These are phyloP conservation scores for Urochloa ruziziensis DNA, from an alignment of 176 grass and related monocot genomes.

Conservation along the genomic window DNA sequence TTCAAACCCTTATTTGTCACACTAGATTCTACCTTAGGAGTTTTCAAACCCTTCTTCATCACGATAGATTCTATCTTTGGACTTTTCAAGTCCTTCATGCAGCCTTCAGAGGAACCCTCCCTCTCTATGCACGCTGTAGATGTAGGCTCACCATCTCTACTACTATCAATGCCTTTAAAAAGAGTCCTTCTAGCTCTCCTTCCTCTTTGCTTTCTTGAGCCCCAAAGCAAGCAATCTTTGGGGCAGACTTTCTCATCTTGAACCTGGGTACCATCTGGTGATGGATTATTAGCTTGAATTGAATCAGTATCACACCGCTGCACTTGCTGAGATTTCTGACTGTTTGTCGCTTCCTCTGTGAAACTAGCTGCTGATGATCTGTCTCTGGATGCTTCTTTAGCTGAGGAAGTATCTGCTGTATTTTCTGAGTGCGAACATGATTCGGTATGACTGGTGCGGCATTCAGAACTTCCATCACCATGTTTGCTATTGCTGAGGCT, in stretches of 20 bases:
- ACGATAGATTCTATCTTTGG: not conserved
- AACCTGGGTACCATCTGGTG: constrained; percentile 26
- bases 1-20: constrained; percentile 10
- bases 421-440: constrained; percentile 44
- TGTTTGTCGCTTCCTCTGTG: constrained; percentile 50
- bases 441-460: constrained; percentile 40
- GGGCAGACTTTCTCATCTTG: constrained; percentile 21
- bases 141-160: constrained; percentile 43
- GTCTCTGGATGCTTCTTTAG: constrained; percentile 60
- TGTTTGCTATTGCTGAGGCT: constrained; percentile 56
- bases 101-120: constrained; percentile 45
- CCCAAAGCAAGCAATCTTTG: constrained; percentile 54
- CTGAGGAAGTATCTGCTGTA: constrained; percentile 41
- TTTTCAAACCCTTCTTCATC: constrained; percentile 12
- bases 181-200: constrained; percentile 43
- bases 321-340: constrained; percentile 36
- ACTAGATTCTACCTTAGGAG: not conserved
- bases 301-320: constrained; percentile 31
- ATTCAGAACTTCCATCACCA: constrained; percentile 36
- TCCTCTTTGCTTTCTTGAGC: constrained; percentile 72
- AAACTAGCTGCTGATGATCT: constrained; percentile 72
- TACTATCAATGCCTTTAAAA: constrained; percentile 28
- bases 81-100: not conserved
- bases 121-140: constrained; percentile 42
- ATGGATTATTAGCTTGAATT: constrained; percentile 41